Percentiles rank a stretch among this genome's conserved stretches.
These are phyloP conservation scores for Pseudocercospora pini-densiflorae DNA, from an alignment of 2,329 filamentous ascomycete species.

Conservation along the genomic window DNA sequence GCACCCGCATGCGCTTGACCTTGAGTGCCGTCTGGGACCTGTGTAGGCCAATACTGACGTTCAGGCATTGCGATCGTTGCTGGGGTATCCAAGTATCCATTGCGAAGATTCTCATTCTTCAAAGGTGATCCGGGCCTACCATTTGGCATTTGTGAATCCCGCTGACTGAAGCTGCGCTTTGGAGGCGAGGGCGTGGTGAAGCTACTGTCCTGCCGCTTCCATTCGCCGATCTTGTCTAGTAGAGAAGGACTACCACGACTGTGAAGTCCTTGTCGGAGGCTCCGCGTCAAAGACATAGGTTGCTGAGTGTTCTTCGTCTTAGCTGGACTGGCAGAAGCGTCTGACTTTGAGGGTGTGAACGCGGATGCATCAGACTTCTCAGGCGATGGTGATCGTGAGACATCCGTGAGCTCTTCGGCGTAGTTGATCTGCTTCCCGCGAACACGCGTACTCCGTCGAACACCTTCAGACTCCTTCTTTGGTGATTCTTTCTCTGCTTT, in stretches of 20 bases:
- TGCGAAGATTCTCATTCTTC: background rate
- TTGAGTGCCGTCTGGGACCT: background rate
- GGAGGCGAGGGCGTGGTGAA: background rate
- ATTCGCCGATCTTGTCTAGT: slow-evolving; percentile 22
- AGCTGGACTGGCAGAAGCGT: slow-evolving; percentile 6
- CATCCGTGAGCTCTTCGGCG: slow-evolving; percentile 19
- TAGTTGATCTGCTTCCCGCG: slow-evolving; percentile 28
- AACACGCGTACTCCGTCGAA: slow-evolving; percentile 26
- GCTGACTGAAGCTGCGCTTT: background rate
- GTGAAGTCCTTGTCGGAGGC: background rate
- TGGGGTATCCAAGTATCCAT: background rate
- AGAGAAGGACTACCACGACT: slow-evolving; percentile 10
- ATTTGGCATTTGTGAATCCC: background rate
- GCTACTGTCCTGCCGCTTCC: slow-evolving; percentile 14
- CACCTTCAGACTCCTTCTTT: slow-evolving; percentile 8
- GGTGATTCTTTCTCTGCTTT: slow-evolving; percentile 10
- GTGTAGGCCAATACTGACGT: background rate
- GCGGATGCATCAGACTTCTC: slow-evolving; percentile 23
- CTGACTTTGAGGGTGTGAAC: slow-evolving; percentile 23
- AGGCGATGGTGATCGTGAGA: slow-evolving; percentile 20
- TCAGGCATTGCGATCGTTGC: background rate
- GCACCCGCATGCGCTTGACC: background rate
- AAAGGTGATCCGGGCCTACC: background rate
- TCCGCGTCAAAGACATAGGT: background rate
- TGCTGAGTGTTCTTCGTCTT: slow-evolving; percentile 8